Evolutionary conservation across 164 flowering plant species (phyloP).

Genomic region (Warburgia ugandensis): DNA sequence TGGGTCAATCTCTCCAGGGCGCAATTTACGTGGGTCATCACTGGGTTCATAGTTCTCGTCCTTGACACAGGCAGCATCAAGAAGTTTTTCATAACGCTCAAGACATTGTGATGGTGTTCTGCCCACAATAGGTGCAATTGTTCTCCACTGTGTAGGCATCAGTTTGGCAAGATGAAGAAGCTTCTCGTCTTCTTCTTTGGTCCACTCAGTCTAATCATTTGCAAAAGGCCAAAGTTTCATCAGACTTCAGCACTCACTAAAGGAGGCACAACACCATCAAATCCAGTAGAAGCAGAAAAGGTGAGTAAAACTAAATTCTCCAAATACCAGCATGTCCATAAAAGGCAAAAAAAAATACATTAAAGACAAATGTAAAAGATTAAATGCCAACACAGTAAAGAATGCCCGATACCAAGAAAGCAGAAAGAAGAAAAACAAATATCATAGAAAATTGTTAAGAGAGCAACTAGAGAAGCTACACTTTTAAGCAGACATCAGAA

Average conservation of each 20-base stretch:
- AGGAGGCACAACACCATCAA: no score
- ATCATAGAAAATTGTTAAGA: no score
- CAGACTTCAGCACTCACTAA: conserved; percentile 2
- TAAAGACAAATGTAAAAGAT: no score
- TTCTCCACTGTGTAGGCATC: conserved; percentile 98
- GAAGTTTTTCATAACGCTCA: conserved; percentile 92
- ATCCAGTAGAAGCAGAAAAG: not conserved
- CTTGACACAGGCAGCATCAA: conserved; percentile 94
- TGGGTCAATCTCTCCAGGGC: conserved; percentile 97
- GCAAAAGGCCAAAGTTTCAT: not conserved
- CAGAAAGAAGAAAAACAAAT: no score
- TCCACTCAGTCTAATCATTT: conserved; percentile 98
- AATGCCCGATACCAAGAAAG: no score
- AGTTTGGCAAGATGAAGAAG: conserved; percentile 94
- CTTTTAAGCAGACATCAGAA: no score
- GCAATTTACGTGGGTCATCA: conserved; percentile 90
- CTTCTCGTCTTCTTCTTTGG: conserved; percentile 97
- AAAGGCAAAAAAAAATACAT: not conserved
- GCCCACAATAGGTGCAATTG: conserved; percentile 97
- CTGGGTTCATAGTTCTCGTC: conserved; percentile 88
- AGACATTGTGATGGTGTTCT: conserved; percentile 91
- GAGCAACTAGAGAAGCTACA: no score
- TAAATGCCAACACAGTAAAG: no score
- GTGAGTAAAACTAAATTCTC: no score
- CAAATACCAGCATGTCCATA: no score